Conservation (phyloP, 139 green algal species). For the Picochlorum sp. region DNA sequence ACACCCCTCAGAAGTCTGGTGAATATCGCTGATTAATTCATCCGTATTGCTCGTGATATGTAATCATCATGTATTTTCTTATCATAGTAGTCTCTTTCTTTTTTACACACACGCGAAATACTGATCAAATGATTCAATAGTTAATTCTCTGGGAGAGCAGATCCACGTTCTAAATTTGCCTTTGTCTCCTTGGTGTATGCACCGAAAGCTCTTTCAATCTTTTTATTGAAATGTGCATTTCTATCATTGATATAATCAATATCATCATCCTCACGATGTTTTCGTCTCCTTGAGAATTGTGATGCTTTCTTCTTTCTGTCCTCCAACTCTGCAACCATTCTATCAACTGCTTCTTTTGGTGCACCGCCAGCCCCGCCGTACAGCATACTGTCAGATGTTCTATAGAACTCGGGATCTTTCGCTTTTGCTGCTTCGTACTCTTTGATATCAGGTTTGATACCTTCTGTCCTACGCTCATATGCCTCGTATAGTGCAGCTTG, state of each 20-base stretch:
- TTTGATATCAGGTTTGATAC: conserved; percentile 39
- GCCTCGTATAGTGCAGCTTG: conserved; percentile 59
- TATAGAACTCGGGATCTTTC: conserved; percentile 72
- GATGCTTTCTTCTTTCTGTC: conserved; percentile 42
- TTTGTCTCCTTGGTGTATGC: conserved; percentile 72
- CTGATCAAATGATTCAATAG: background rate
- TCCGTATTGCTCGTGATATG: no score
- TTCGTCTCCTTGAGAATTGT: conserved; percentile 65
- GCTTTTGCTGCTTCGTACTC: conserved; percentile 78
- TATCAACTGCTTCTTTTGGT: conserved; percentile 69
- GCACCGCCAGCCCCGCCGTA: conserved; percentile 58
- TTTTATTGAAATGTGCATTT: conserved; percentile 96
- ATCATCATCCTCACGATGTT: conserved; percentile 60
- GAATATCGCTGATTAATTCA: no score
- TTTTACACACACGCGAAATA: background rate
- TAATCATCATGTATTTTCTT: no score
- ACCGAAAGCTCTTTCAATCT: conserved; percentile 87
- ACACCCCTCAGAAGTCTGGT: no score
- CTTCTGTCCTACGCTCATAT: conserved; percentile 74
- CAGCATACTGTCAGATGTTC: conserved; percentile 53
- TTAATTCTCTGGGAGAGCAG: conserved; percentile 80
- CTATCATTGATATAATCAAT: conserved; percentile 95
- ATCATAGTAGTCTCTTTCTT: no score
- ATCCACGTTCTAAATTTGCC: conserved; percentile 94
- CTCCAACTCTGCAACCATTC: conserved; percentile 86